Percentiles rank a stretch among this genome's conserved stretches.
These are phyloP conservation scores for Solanum pennellii DNA, from an alignment of 257 asterid genomes.

Conservation along the genomic window DNA sequence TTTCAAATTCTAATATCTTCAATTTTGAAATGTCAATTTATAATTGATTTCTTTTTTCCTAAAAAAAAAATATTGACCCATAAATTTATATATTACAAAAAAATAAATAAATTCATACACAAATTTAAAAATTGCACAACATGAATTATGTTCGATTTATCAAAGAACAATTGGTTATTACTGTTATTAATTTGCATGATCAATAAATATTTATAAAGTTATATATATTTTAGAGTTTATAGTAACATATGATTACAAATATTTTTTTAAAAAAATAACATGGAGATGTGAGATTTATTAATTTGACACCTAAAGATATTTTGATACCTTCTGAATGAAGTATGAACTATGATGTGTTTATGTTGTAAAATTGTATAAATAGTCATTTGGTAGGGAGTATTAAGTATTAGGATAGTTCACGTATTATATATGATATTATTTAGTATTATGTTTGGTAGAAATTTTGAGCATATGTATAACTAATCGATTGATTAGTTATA, in stretches of 20 bases:
- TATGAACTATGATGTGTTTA: neutral
- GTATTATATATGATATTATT: no score
- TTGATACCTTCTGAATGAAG: neutral
- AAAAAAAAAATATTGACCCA: no score
- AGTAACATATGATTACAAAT: neutral
- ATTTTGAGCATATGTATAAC: no score
- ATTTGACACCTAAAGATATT: neutral
- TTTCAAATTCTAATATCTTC: no score
- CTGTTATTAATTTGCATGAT: neutral
- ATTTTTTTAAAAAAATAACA: no score
- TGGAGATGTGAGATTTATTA: no score
- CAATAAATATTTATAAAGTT: neutral
- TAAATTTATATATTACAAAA: no score
- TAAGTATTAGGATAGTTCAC: no score
- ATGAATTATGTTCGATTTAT: neutral
- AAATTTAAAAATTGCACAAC: neutral
- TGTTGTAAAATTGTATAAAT: no score
- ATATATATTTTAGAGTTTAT: neutral
- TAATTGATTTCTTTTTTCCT: no score
- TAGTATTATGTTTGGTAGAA: neutral
- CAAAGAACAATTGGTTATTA: neutral
- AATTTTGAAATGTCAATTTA: neutral
- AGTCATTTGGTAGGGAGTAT: neutral
- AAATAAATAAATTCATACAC: no score
- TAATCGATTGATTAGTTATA: no score